Evolutionary conservation across 2,329 filamentous ascomycete species (phyloP).

Genomic region (Arthrobotrys entomopaga): DNA sequence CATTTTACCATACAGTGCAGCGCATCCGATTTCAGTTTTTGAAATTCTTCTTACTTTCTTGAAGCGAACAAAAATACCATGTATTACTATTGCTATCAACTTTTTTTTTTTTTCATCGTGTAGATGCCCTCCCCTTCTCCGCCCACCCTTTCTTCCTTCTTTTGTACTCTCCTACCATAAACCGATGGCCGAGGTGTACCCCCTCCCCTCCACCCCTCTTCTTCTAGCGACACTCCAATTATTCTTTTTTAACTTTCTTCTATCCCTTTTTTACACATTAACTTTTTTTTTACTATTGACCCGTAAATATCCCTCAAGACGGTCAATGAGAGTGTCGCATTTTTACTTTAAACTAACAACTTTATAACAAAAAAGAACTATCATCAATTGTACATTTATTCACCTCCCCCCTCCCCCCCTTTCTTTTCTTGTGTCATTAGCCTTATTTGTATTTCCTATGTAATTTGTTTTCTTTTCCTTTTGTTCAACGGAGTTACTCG

Average conservation of each 20-base stretch:
- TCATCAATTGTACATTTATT: slow-evolving; percentile 8
- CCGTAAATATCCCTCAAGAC: neutral
- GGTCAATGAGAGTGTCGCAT: slow-evolving; percentile 8
- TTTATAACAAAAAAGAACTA: too few relatives aligned
- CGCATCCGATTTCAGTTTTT: neutral
- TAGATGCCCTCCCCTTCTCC: slow-evolving; percentile 9
- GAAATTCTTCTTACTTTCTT: slow-evolving; percentile 9
- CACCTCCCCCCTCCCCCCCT: neutral
- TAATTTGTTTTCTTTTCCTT: slow-evolving; percentile 4
- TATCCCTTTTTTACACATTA: neutral
- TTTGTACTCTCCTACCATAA: slow-evolving; percentile 3
- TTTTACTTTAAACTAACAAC: neutral
- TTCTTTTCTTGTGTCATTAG: slow-evolving; percentile 8
- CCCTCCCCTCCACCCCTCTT: neutral
- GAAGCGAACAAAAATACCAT: slow-evolving; percentile 29
- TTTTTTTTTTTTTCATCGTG: slow-evolving; percentile 7
- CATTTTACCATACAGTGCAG: neutral
- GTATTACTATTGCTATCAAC: slow-evolving; percentile 21
- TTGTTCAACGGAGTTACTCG: neutral
- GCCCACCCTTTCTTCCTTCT: slow-evolving; percentile 11
- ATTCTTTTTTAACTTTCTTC: too few relatives aligned
- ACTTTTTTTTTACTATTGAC: neutral
- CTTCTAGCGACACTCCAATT: slow-evolving; percentile 16
- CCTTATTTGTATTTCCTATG: slow-evolving; percentile 7
- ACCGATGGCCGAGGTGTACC: slow-evolving; percentile 1